Percentiles rank a stretch among this genome's conserved stretches.
Evolutionary conservation across 2,329 filamentous ascomycete species (phyloP).

Genomic region (Colletotrichum gloeosporioides): DNA sequence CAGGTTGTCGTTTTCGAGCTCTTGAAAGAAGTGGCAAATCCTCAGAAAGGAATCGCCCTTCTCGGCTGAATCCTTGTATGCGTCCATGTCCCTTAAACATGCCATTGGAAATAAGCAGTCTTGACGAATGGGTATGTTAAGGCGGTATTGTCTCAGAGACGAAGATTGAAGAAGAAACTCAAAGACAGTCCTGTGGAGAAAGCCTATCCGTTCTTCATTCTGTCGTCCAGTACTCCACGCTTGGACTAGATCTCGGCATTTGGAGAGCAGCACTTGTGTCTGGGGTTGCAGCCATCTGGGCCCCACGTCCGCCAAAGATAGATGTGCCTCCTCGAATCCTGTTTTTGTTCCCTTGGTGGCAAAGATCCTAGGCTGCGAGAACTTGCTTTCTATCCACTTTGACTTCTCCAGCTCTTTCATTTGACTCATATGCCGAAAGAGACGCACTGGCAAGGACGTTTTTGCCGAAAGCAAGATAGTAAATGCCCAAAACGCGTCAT

Average conservation of each 20-base stretch:
- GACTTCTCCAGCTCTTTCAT: too few species aligned
- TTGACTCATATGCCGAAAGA: not conserved
- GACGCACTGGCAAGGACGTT: not conserved
- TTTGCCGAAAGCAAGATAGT: not conserved
- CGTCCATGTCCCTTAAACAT: not conserved
- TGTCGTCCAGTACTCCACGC: not conserved
- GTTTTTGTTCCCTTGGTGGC: not conserved
- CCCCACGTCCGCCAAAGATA: too few species aligned
- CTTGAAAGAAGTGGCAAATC: not conserved
- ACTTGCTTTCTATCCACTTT: not conserved
- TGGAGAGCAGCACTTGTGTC: too few species aligned
- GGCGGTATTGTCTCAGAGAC: rapidly evolving
- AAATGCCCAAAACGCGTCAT: not conserved
- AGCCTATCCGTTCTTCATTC: not conserved
- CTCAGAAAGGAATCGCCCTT: not conserved
- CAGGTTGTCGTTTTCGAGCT: not conserved
- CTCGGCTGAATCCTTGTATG: too few species aligned
- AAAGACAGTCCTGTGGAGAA: not conserved
- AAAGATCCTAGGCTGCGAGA: too few species aligned
- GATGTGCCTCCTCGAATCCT: too few species aligned
- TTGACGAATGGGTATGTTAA: not conserved
- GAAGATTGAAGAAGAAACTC: not conserved
- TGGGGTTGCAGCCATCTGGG: too few species aligned
- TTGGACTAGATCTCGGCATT: not conserved
- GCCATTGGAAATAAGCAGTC: not conserved